Evolutionary conservation across 768 basidiomycete species (phyloP), one percentile per base, ranked within the genome.

Genomic region (Gloeophyllum trabeum): DNA sequence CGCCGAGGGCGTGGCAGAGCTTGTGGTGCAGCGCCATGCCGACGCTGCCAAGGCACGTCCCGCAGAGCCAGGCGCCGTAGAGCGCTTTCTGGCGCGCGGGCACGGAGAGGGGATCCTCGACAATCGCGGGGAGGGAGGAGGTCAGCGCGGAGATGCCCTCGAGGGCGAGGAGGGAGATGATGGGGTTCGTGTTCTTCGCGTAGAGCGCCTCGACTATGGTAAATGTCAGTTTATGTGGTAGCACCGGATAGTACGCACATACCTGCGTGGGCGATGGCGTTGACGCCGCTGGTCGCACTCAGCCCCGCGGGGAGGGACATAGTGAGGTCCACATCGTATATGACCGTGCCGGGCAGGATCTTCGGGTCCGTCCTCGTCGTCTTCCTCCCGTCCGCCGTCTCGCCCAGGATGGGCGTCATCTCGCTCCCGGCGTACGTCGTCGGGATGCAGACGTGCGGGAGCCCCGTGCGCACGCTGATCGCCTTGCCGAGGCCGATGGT

Each of bases 401-500:
- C 60, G 3, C 65, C 66, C 16, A 65, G 54, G 44, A 68, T 57
- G 4, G 66, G 54, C 5, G 66, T 67, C 30, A 62, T 63, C 51
- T 68, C 66, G 6, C 60, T 61, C 1, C 64, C 65, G 19, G 65
- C 59, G 37, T 66, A 61, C 19, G 64, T 62, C 0, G 64, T 67
- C 6, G 66, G 64, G 3, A 68, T 51, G 19, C 59, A 59, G 18
- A 68, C 63, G 39, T 68, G 63, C 16, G 60, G 61, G 26, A 67
- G 53, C 25, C 59, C 55, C 10, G 66, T 64, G 34, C 59, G 59
- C 6, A 66, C 50, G 16, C 63, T 63, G 24, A 68, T 55, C 1
- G 64, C 66, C 46, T 68, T 67, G 16, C 57, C 64, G 10, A 68
- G 47, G 1, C 64, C 66, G 20, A 60, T 61, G 1, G 63, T 61